Evolutionary conservation across 139 green algal genomes (phyloP).

Genomic region (Pseudopediastrum boryanum): DNA sequence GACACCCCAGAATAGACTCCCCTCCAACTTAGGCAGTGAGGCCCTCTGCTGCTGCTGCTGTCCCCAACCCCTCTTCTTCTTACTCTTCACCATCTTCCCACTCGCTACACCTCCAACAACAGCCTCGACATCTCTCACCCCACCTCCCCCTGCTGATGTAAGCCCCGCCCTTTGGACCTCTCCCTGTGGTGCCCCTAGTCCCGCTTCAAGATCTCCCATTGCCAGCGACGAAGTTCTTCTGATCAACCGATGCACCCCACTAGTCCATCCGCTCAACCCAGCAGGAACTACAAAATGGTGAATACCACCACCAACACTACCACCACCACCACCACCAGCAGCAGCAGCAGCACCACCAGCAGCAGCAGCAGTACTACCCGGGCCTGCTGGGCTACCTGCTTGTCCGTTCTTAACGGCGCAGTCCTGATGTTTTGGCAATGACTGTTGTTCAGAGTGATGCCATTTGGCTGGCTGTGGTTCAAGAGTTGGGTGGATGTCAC

Average conservation of each 20-base stretch:
- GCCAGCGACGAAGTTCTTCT: not conserved
- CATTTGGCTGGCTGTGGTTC: not conserved
- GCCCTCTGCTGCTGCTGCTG: too few species aligned
- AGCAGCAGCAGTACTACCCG: conserved; percentile 8
- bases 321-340: not conserved
- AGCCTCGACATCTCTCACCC: too few species aligned
- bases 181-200: not conserved
- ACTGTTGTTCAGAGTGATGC: not conserved
- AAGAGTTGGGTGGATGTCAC: not conserved
- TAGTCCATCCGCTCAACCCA: not conserved
- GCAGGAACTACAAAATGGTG: not conserved
- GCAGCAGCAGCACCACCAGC: not conserved
- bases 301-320: not conserved
- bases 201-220: not conserved
- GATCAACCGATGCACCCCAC: not conserved
- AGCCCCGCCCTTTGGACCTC: not conserved
- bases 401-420: not conserved
- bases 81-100: too few species aligned
- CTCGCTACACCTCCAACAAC: too few species aligned
- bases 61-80: too few species aligned
- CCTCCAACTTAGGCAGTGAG: too few species aligned
- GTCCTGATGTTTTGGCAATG: conserved; percentile 17
- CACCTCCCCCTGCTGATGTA: too few species aligned
- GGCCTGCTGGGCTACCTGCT: not conserved
- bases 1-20: too few species aligned